phyloP scores from a whole-genome alignment of 345 rosid genomes.

The Firmiana major region DNA sequence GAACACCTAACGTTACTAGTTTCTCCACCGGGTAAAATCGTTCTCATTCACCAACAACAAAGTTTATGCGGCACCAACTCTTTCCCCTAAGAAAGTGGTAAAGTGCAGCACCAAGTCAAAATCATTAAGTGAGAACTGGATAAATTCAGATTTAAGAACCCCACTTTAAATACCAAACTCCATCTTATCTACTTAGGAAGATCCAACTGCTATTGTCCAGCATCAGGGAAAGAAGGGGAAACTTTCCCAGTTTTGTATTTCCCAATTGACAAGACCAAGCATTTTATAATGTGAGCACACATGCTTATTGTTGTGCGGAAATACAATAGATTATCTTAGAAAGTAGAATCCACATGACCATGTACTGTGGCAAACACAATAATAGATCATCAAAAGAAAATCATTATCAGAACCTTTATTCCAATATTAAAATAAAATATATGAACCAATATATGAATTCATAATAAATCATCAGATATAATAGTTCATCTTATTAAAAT shows the following conservation, averaged over 20 bases:
- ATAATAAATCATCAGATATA: no score
- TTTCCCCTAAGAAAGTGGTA: not conserved
- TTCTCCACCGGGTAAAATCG: not conserved
- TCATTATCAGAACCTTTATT: no score
- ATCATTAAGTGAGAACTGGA: not conserved
- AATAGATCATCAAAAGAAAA: not conserved
- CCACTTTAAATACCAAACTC: not conserved
- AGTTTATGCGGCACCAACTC: not conserved
- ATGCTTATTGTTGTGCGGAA: not conserved
- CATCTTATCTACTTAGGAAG: not conserved
- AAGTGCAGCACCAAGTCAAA: conserved; percentile 1
- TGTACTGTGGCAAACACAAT: not conserved
- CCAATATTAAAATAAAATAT: no score
- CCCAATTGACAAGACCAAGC: not conserved
- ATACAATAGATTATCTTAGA: not conserved
- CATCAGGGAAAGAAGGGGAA: not conserved
- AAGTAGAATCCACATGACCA: not conserved
- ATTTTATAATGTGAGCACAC: not conserved
- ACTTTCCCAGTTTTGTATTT: not conserved
- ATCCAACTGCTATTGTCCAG: not conserved
- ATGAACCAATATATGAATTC: no score
- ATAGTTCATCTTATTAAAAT: no score
- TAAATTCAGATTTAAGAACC: not conserved
- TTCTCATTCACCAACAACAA: conserved; percentile 5
- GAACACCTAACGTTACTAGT: not conserved